Evolutionary conservation across 345 rosid genomes (phyloP).

Genomic region (Trapa incisa): DNA sequence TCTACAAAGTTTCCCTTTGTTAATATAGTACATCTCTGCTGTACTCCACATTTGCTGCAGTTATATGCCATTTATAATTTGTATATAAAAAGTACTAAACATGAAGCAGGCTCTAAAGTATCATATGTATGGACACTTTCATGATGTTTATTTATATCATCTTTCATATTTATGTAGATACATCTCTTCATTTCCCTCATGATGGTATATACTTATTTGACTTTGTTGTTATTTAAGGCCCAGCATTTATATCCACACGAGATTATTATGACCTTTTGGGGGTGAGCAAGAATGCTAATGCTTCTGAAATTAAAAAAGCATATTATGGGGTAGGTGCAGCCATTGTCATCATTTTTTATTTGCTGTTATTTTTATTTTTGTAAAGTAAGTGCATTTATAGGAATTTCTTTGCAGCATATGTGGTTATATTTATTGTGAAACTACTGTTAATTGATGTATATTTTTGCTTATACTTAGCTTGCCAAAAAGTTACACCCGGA

Average conservation of each 20-base stretch:
- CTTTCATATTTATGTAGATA: not conserved
- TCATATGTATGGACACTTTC: not conserved
- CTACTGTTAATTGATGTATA: not conserved
- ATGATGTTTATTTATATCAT: not conserved
- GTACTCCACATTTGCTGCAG: too few relatives aligned
- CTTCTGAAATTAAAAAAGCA: constrained; percentile 86
- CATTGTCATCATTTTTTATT: not conserved
- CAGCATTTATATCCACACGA: constrained; percentile 41
- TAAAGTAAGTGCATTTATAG: not conserved
- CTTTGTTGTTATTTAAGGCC: constrained; percentile 7
- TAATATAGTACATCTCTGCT: too few relatives aligned
- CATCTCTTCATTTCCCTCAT: not conserved
- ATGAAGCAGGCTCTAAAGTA: not conserved
- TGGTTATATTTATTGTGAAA: not conserved
- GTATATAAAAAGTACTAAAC: not conserved
- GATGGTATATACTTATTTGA: not conserved
- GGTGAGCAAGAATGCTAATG: constrained; percentile 62
- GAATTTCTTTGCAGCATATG: not conserved
- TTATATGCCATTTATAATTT: too few relatives aligned
- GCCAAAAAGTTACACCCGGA: constrained; percentile 97
- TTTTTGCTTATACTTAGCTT: constrained; percentile 31
- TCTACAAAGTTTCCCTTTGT: too few relatives aligned
- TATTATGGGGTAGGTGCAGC: constrained; percentile 61
- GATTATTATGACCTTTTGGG: constrained; percentile 86
- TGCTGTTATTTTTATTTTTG: not conserved